A percentile compares a stretch with the other conserved stretches of the same genome.
phyloP scores from a whole-genome alignment of 768 basidiomycete genomes.

The Cubamyces lactineus region DNA sequence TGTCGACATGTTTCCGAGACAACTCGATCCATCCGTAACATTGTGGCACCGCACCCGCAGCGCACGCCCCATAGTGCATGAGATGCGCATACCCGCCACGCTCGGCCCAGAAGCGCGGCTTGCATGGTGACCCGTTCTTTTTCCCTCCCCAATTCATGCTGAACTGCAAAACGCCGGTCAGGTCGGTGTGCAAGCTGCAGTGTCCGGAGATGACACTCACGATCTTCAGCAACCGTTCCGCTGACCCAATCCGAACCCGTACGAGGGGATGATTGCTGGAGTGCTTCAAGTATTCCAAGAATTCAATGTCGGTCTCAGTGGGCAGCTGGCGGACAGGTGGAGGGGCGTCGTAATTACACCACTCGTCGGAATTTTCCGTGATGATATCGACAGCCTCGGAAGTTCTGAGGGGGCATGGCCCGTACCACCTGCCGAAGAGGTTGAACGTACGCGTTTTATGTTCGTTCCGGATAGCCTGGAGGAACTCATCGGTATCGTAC shows the following conservation, averaged over 20 bases:
- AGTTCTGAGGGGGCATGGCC: neutral
- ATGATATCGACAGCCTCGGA: no score
- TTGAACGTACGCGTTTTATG: neutral
- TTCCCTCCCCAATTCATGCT: neutral
- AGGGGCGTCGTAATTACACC: no score
- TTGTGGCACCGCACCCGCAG: conserved; percentile 14
- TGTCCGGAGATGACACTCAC: no score
- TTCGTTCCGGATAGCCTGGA: neutral
- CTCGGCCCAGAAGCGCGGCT: neutral
- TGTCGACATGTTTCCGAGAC: neutral
- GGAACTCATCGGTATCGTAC: conserved; percentile 1
- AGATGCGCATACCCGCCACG: conserved; percentile 17
- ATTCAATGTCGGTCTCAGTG: no score
- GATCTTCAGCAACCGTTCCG: no score
- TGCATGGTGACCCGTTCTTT: neutral
- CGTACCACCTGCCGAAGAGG: neutral
- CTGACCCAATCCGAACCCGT: no score
- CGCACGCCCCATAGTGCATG: conserved; percentile 10
- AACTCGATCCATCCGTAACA: conserved; percentile 23
- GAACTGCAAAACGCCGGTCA: neutral
- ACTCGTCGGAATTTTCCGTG: no score
- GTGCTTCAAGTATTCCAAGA: no score
- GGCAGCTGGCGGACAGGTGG: no score
- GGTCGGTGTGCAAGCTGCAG: neutral
- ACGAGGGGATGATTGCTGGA: no score